phyloP scores from a whole-genome alignment of 352 stramenopile species.

The Plasmopara viticola region DNA sequence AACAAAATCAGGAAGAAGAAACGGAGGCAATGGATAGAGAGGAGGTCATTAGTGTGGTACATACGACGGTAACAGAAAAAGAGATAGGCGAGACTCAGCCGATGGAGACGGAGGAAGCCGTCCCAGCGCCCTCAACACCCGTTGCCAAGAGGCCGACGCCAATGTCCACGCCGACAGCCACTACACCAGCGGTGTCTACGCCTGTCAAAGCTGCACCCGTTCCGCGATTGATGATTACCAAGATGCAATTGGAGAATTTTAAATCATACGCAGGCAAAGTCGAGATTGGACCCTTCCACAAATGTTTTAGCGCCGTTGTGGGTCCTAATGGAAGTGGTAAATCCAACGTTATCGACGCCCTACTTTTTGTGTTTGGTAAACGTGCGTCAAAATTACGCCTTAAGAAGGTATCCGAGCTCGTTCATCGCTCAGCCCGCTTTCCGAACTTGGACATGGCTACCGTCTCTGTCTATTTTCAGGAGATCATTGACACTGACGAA shows the following conservation, averaged over 20 bases:
- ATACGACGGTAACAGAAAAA: not conserved
- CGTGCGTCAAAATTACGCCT: conserved; percentile 95
- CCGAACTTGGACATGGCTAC: conserved; percentile 89
- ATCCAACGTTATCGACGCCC: conserved; percentile 99
- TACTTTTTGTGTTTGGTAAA: conserved; percentile 99
- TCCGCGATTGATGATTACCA: conserved; percentile 94
- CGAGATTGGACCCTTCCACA: conserved; percentile 99
- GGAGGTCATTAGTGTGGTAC: not conserved
- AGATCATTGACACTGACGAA: conserved; percentile 89
- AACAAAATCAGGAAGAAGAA: not conserved
- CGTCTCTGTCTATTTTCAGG: conserved; percentile 97
- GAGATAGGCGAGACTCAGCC: not conserved
- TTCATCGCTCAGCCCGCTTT: conserved; percentile 93
- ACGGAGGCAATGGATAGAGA: conserved; percentile 2
- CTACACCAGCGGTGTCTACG: conserved; percentile 1
- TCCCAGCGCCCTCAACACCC: conserved; percentile 2
- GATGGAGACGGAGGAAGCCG: conserved; percentile 5
- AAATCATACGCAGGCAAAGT: conserved; percentile 97
- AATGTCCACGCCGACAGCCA: not conserved
- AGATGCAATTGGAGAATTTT: conserved; percentile 99
- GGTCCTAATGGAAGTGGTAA: conserved; percentile 99
- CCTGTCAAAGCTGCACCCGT: conserved; percentile 19
- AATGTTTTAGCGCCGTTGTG: conserved; percentile 98
- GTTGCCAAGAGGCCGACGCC: not conserved
- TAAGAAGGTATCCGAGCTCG: conserved; percentile 96